Evolutionary conservation across 495 filamentous ascomycete genomes (phyloP), one percentile per base, ranked within the genome.

Genomic region (Echria macrotheca): DNA sequence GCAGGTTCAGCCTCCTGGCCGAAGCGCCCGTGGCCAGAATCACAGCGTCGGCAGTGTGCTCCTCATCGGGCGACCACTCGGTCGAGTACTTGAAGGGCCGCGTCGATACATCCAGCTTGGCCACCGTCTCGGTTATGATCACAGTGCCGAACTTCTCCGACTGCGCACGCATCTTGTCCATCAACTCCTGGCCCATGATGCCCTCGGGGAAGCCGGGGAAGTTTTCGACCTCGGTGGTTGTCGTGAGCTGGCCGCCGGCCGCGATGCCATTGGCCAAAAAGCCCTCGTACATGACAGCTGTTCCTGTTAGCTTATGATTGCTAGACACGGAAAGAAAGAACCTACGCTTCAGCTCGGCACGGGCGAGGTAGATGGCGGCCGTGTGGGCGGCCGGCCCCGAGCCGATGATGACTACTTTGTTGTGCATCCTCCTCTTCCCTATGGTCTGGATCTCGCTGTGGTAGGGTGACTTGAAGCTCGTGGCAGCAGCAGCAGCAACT

Each of bases 301-400:
- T 8, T 37, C 15, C 7, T 15, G 36, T 61, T 41, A 50, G 60
- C 29, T 5, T n/a, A 17, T 12, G 26, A 5, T 37, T 37, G 7
- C 14, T 37, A 5, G 7, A 17, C 39, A 25, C 3, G 19, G 19
- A n/a, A 47, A 24, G 17, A 46, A 6, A 23, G 15, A 10, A 52
- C 52, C 57, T 50, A 78, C 74, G 85, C 64, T 86, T 84, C 55
- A 98, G 73, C 66, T 98, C 90, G 54, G 93, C 93, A 63, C 93
- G 86, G 22, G 90, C 85, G 51, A 96, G 84, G 68, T 98, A 98
- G 64, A 98, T 81, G 56, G 91, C 93, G 48, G 93, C 93, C 32
- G 93, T 97, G 75, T 98, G 93, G 64, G 89, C 93, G 55, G 89
- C 93, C 45, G 93, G 93, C 74, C 93, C 93, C 47, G 93, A 97